Base-by-base conservation (phyloP, 176 grass and related monocot species). In the Musa itinerans region DNA sequence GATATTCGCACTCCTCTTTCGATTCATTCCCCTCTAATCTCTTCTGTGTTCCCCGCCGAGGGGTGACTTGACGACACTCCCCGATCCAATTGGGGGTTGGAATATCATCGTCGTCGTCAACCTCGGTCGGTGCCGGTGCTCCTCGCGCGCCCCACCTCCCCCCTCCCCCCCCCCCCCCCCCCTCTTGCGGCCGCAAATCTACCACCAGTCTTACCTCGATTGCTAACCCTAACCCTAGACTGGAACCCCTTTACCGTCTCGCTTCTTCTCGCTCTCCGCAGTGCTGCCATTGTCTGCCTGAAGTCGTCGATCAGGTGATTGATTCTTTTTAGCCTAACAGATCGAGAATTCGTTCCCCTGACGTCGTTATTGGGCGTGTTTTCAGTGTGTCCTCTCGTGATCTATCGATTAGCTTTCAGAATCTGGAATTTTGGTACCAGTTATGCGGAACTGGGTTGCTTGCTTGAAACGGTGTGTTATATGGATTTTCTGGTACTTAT, bases 1-100 rank as follows among this genome's bases (percentile, higher is more conserved):
- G 34, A 43, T 43, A 70, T 70, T 70, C 68, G 48, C 48, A 70
- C 68, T 70, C 68, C 68, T 20, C 68, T 50, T 2, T 50, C 25
- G 22, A 1, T 10, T 27, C 68, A 11, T 70, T 16, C 1, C 17
- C 16, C 43, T 3, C 19, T 11, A 9, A 9, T 21, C 17, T 0
- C 51, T 50, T 21, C 48, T 50, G 10, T 23, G 23, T 65, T 1
- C 2, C 9, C 4, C 11, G 11, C 12, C 63, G 63, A 11, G 11
- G 21, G 63, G 63, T 17, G 16, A 61, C 17, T 15, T 0, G 11
- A 16, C 24, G 13, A 9, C 3, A 69, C 67, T 15, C 48, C 16
- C 43, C 14, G 17, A 21, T 48, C 16, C 68, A 70, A 70, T 70
- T 70, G 43, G 68, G 68, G 43, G 68, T 70, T 20, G 27, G 16